These are phyloP conservation scores for Mortierella sp. DNA, from an alignment of 371 early-diverging fungal genomes.

Conservation along the genomic window DNA sequence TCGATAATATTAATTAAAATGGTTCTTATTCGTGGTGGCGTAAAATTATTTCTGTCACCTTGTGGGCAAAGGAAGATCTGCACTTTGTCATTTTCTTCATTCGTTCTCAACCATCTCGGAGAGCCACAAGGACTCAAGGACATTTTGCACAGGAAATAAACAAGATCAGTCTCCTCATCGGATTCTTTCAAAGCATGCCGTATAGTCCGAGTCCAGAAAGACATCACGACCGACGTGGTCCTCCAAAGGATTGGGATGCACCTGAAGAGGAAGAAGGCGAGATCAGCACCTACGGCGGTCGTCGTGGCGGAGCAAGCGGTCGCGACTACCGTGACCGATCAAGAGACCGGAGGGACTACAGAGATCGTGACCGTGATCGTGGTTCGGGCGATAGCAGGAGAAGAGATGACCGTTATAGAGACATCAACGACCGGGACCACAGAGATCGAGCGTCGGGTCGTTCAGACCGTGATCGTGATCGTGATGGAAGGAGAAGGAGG, in stretches of 20 bases:
- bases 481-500: constrained; percentile 18
- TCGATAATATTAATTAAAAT: too few relatives aligned
- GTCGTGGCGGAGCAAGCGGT: constrained; percentile 11
- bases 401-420: constrained; percentile 24
- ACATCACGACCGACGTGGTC: constrained; percentile 21
- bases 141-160: too few relatives aligned
- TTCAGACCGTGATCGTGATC: constrained; percentile 9
- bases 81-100: too few relatives aligned
- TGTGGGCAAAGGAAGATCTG: too few relatives aligned
- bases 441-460: constrained; percentile 21
- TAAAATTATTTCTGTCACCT: too few relatives aligned
- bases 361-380: constrained; percentile 10
- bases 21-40: too few relatives aligned
- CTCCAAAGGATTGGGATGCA: constrained; percentile 53
- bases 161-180: too few relatives aligned
- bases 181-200: constrained; percentile 19
- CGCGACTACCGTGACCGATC: constrained; percentile 12
- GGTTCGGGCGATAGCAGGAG: constrained; percentile 19
- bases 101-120: too few relatives aligned
- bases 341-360: constrained; percentile 20
- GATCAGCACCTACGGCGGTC: constrained; percentile 26
- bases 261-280: constrained; percentile 54
- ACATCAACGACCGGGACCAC: neutral
- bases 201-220: constrained; percentile 45
- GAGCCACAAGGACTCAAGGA: too few relatives aligned